Evolutionary conservation across 2,329 filamentous ascomycete genomes (phyloP).

Genomic region (Sporothrix humicola): DNA sequence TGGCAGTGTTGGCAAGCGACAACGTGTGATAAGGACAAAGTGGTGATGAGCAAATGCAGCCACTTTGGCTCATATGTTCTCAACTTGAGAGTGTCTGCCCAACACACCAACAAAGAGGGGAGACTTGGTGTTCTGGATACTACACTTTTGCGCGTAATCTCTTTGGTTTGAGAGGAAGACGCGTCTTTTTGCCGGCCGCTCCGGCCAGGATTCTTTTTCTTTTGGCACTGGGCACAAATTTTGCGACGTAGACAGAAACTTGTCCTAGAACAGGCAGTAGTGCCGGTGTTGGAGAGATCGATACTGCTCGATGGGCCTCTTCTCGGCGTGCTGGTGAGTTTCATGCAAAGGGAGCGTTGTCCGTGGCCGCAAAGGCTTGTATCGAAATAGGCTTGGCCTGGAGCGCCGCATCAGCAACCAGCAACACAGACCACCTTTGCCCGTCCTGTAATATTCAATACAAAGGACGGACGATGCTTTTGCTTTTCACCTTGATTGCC

Average conservation of each 20-base stretch:
- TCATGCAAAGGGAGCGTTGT: not conserved
- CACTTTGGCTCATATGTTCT: not conserved
- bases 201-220: not conserved
- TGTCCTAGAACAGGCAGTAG: not conserved
- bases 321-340: not conserved
- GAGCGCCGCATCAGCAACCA: not conserved
- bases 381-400: not conserved
- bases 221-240: not conserved
- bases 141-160: not conserved
- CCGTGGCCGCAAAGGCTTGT: not conserved
- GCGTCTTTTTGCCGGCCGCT: not conserved
- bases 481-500: not conserved
- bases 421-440: not conserved
- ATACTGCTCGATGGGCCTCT: not conserved
- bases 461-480: conserved; percentile 1
- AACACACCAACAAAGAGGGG: not conserved
- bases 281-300: not conserved
- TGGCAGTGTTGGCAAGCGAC: not conserved
- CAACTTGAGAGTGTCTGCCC: not conserved
- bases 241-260: not conserved
- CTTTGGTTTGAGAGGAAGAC: not conserved
- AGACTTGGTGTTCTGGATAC: no score
- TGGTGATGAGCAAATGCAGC: conserved; percentile 9
- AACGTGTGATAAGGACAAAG: conserved; percentile 3
- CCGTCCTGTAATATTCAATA: conserved; percentile 16